Evolutionary conservation across 768 basidiomycete genomes (phyloP), one percentile per base, ranked within the genome.

Genomic region (Termitomyces bulborhizus): DNA sequence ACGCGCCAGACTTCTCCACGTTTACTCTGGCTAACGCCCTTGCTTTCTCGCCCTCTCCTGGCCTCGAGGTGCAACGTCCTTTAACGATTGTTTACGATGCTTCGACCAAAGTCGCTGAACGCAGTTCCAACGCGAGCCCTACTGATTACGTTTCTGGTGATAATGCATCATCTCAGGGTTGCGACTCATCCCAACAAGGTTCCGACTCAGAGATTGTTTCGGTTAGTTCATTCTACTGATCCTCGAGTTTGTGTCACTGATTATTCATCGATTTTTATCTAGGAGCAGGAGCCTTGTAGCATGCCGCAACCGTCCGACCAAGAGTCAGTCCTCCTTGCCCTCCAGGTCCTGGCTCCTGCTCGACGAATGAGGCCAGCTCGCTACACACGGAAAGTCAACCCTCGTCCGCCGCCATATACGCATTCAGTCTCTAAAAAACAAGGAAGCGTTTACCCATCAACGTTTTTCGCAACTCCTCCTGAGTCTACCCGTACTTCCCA

Each of bases 1-100:
- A 34, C 4, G 26, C 18, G 36, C 43, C 48, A n/a, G 42, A 43
- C 39, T 56, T 37, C 15, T 43, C 55, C 27, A 45, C 34, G 21
- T 56, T 34, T 26, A 51, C 48, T 29, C 41, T 51, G 26, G 55
- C 34, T 12, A 32, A 44, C 21, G 55, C 55, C 12, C 49, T 56
- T 13, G 18, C 40, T 21, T 15, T 42, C 13, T 36, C 53, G 21
- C 31, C 47, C 18, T 43, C 47, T 43, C 16, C 31, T 32, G 15
- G 16, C 26, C 6, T 37, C 16, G 41, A 48, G 7, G 46, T n/a
- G n/a, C n/a, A n/a, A n/a, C n/a, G n/a, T n/a, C n/a, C n/a, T n/a
- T n/a, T n/a, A n/a, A n/a, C n/a, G n/a, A n/a, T n/a, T n/a, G n/a
- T n/a, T n/a, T n/a, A n/a, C n/a, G n/a, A n/a, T n/a, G n/a, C n/a